Base-by-base conservation (phyloP, 768 basidiomycete genomes). In the Tylopilus balloui region DNA sequence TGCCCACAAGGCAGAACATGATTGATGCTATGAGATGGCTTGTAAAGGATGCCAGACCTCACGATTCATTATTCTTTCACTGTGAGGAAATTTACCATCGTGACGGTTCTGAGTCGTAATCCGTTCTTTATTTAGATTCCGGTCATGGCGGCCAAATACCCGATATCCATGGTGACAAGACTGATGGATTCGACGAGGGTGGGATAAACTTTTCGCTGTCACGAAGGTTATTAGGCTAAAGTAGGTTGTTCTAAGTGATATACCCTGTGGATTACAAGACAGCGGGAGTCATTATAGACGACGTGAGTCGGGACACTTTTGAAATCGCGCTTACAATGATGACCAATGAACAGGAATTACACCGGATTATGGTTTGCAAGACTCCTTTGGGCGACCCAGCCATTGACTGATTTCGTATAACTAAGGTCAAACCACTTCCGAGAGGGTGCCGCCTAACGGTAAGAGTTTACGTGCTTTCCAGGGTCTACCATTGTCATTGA, bases 111-210 rank as follows among this genome's bases (percentile, higher is more conserved):
- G 11, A 15, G 4, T 2, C 28, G 34, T 7, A 17, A 25, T 17
- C 28, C 36, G 7, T 32, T 37, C 4, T 36, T 40, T n/a, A 9
- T 47, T 21, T 48, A 88, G 87, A 91, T 68, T 95, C 93, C 1
- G 95, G 94, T 0, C 94, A 97, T 59, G 95, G 96, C n/a, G 95
- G 93, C 10, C 93, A 94, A 62, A 83, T 85, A 3, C 75, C 73
- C 45, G 92, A 96, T 67, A 52, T 69, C 2, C 77, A 89, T 55
- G 88, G 88, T 3, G 89, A 91, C 56, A 85, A 94, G 67, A 69
- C 74, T 0, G 86, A 89, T 57, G 92, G 92, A 7, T 78, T 71
- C 46, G 90, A 93, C 53, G 90, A 92, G 75, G 80, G 84, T 83
- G 20, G 0, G 53, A 27, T n/a, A 11, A 14, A n/a, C 13, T 40